phyloP scores from a whole-genome alignment of 768 basidiomycete species.

The Trametes punicea region DNA sequence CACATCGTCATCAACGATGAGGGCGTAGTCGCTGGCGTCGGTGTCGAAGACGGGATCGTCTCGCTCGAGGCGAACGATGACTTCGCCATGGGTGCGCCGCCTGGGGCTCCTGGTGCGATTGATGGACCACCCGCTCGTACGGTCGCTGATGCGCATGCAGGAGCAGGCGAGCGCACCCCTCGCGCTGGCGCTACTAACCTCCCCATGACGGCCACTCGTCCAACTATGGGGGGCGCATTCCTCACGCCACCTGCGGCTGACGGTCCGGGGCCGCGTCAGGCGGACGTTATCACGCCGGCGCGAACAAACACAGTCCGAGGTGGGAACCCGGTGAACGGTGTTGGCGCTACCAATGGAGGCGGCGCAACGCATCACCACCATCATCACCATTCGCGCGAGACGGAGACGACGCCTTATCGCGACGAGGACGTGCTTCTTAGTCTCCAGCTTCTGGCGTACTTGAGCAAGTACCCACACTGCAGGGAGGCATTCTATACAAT shows the following conservation, averaged over 20 bases:
- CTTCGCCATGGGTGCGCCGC: slow-evolving; percentile 87
- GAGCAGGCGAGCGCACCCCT: slow-evolving; percentile 42
- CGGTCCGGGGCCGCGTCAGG: neutral
- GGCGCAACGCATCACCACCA: slow-evolving; percentile 28
- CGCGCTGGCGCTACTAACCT: slow-evolving; percentile 57
- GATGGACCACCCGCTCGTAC: slow-evolving; percentile 31
- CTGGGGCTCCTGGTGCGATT: slow-evolving; percentile 85
- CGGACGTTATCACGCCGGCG: neutral
- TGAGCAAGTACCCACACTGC: slow-evolving; percentile 98
- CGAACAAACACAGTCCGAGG: slow-evolving; percentile 18
- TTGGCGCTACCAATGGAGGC: neutral
- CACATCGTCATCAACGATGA: slow-evolving; percentile 52
- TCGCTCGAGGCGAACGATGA: slow-evolving; percentile 80
- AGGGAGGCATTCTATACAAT: slow-evolving; percentile 93
- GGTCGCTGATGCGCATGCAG: slow-evolving; percentile 22
- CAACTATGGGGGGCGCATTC: neutral
- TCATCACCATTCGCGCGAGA: slow-evolving; percentile 35
- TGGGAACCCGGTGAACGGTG: slow-evolving; percentile 15
- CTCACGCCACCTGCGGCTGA: slow-evolving; percentile 2
- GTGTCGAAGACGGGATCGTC: slow-evolving; percentile 75
- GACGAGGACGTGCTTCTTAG: slow-evolving; percentile 93
- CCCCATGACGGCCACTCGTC: slow-evolving; percentile 29
- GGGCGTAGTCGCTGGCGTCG: slow-evolving; percentile 43
- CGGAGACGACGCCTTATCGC: slow-evolving; percentile 67
- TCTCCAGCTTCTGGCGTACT: slow-evolving; percentile 90